Evolutionary conservation across 1,139 yeast genomes (phyloP).

Genomic region (Magnusiomyces ingens): DNA sequence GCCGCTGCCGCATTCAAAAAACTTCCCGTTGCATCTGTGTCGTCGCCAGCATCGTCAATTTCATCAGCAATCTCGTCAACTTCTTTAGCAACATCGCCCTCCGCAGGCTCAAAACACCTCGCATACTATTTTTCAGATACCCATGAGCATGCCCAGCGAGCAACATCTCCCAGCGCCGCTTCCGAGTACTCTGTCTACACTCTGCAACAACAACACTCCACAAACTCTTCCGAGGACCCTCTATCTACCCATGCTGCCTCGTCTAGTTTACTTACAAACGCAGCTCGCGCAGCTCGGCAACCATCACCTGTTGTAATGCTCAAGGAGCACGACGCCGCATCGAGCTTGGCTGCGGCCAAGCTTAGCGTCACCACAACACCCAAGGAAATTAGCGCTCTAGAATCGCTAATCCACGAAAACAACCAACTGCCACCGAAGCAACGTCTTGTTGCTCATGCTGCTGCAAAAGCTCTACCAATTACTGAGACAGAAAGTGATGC

Average conservation of each 20-base stretch:
- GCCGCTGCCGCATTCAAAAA: constrained; percentile 8
- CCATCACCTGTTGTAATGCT: not conserved
- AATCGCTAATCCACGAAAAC: not conserved
- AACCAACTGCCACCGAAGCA: too few relatives aligned
- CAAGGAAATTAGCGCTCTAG: not conserved
- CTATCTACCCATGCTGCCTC: constrained; percentile 5
- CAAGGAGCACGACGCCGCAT: not conserved
- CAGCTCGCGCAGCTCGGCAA: too few relatives aligned
- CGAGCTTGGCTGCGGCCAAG: constrained; percentile 8
- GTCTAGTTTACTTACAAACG: not conserved
- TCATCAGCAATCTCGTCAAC: not conserved
- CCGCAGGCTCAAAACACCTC: too few relatives aligned
- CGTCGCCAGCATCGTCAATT: not conserved
- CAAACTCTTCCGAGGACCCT: not conserved
- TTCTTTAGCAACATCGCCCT: not conserved
- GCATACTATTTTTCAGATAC: too few relatives aligned
- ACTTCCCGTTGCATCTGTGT: not conserved
- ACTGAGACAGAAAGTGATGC: not conserved
- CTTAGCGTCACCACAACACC: not conserved
- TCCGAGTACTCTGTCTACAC: not conserved
- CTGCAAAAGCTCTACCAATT: constrained; percentile 5
- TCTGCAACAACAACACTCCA: not conserved
- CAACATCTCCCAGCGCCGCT: too few relatives aligned
- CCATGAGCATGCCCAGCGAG: not conserved
- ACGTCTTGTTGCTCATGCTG: not conserved